These are phyloP conservation scores for Halteria grandinella DNA, from an alignment of 73 alveolate genomes.

Conservation along the genomic window DNA sequence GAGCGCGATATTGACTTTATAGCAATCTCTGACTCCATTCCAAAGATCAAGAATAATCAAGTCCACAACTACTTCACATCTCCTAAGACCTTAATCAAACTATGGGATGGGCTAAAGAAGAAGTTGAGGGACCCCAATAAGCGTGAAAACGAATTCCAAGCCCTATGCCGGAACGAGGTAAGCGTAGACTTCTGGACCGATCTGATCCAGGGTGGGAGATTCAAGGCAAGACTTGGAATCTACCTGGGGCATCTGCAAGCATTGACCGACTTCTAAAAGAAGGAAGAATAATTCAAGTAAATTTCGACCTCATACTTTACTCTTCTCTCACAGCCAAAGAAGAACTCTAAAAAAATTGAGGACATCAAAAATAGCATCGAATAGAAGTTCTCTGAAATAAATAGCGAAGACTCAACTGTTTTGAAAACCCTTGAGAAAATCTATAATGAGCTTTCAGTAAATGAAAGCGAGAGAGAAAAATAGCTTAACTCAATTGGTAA, in stretches of 20 bases:
- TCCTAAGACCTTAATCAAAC: constrained; percentile 47
- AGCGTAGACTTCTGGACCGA: constrained; percentile 61
- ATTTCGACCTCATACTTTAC: too few species aligned
- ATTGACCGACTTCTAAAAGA: not conserved
- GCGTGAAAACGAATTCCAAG: constrained; percentile 48
- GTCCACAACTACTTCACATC: constrained; percentile 28
- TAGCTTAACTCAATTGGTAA: not conserved
- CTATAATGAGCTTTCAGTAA: constrained; percentile 13
- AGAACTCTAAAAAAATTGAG: not conserved
- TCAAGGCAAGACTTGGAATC: constrained; percentile 24
- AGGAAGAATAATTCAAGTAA: not conserved
- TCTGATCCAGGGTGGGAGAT: constrained; percentile 42
- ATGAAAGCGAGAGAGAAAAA: constrained; percentile 22
- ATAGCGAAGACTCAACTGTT: not conserved
- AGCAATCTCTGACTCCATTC: constrained; percentile 46
- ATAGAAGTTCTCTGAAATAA: not conserved
- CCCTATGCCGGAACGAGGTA: constrained; percentile 52
- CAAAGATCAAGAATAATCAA: too few species aligned
- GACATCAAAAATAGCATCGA: not conserved
- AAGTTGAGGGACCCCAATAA: constrained; percentile 43
- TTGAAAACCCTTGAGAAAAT: not conserved
- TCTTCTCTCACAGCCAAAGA: not conserved
- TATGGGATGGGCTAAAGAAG: constrained; percentile 56
- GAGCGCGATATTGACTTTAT: constrained; percentile 49
- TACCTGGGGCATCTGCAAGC: constrained; percentile 4